Conservation (phyloP, 768 basidiomycete species). For the Lepiota brunneoincarnata region DNA sequence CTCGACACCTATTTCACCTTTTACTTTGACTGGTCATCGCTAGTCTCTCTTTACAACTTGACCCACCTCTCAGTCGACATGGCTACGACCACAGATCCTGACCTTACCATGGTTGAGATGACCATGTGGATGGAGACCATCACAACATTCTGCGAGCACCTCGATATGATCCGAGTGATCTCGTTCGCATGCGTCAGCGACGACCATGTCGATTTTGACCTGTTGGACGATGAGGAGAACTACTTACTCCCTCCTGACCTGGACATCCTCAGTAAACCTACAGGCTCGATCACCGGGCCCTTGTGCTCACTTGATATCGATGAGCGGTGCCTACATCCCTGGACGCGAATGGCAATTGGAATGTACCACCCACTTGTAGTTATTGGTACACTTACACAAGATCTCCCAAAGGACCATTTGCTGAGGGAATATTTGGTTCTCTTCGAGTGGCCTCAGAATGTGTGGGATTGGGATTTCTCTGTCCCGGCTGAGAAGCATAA, state of each 20-base stretch:
- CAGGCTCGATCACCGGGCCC: not conserved
- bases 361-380: conserved; percentile 8
- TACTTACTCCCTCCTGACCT: not conserved
- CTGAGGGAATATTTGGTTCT: conserved; percentile 4
- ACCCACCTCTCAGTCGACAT: conserved; percentile 5
- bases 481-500: not conserved
- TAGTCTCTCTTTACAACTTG: not conserved
- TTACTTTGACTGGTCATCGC: conserved; percentile 3
- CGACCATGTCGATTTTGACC: conserved; percentile 1
- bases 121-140: not conserved
- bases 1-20: conserved; percentile 6
- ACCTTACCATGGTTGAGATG: not conserved
- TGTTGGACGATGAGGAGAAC: not conserved
- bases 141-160: not conserved
- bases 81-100: not conserved
- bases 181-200: conserved; percentile 2
- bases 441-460: conserved; percentile 5
- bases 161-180: conserved; percentile 2
- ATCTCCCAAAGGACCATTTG: not conserved
- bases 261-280: not conserved
- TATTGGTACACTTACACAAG: not conserved
- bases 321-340: conserved; percentile 4
- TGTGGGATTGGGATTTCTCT: conserved; percentile 8
- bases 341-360: conserved; percentile 3
- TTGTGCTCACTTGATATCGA: not conserved